Evolutionary conservation across 2,329 filamentous ascomycete genomes (phyloP), one percentile per base, ranked within the genome.

Genomic region (Lasiodiplodia theobromae): DNA sequence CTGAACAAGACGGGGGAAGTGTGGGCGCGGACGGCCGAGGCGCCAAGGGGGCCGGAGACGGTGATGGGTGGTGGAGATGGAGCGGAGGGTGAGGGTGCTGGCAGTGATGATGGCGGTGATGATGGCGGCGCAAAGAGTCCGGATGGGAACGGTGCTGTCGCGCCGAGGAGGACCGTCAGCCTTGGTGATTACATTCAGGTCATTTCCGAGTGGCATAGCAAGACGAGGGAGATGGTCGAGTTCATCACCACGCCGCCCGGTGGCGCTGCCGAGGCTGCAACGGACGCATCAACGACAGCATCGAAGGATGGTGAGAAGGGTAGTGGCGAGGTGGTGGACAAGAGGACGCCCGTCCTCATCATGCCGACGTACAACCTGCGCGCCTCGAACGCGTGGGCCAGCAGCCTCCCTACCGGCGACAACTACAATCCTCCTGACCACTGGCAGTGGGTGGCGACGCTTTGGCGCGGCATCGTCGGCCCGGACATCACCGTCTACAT

Each of bases 381-480:
- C 14, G 87, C 91, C 0, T 91, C 92, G 0, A 92, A 97, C 77
- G 83, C 85, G 58, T 95, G 91, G 77, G 92, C 94, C 1, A 88
- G 87, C 67, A 84, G 86, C 16, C 89, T 94, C 53, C 91, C 92
- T 1, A 93, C 96, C 72, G 83, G 86, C 21, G 94, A 97, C 76
- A 85, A 86, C 7, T 97, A 96, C 78, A 87, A 89, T 18, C 89
- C 92, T 0, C 86, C 92, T n/a, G 94, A 97, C 74, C 95, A 98
- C 81, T 98, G 95, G 94, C 92, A 96, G 79, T 98, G 95, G 95
- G 93, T 96, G 84, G 95, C 95, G 44, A 95, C 92, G 53, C 86
- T 97, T 25, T 98, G 95, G 95, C 89, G 94, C 11, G 93, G 93
- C 11, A 91, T 92, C 66, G 86, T 94, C 1, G 93, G 92, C 0